phyloP scores from a whole-genome alignment of 2,329 filamentous ascomycete species.

The Fusarium equiseti region DNA sequence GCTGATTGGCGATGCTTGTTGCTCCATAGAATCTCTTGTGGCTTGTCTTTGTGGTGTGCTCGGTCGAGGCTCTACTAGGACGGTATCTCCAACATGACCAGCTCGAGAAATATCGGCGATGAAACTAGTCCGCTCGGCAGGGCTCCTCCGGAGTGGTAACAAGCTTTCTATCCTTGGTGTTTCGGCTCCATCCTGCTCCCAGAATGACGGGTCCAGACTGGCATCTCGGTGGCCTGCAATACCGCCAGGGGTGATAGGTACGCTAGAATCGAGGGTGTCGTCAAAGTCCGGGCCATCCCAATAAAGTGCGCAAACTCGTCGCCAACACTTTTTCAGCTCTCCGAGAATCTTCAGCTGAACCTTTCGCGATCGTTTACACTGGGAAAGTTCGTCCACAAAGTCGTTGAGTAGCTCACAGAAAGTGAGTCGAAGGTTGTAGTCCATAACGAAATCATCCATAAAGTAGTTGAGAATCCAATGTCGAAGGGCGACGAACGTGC shows the following conservation, averaged over 20 bases:
- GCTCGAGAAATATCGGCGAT: conserved; percentile 61
- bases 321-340: conserved; percentile 98
- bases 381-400: conserved; percentile 67
- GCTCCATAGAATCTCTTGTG: conserved; percentile 38
- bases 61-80: conserved; percentile 59
- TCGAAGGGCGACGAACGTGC: conserved; percentile 92
- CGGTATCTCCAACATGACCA: conserved; percentile 61
- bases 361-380: conserved; percentile 59
- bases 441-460: conserved; percentile 88
- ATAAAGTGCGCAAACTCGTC: conserved; percentile 86
- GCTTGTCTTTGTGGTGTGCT: conserved; percentile 60
- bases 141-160: conserved; percentile 47
- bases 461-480: conserved; percentile 99
- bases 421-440: conserved; percentile 77
- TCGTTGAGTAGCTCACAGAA: conserved; percentile 87
- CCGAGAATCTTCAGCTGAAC: conserved; percentile 85
- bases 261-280: conserved; percentile 70
- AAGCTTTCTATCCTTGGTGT: conserved; percentile 60
- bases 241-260: conserved; percentile 82
- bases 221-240: conserved; percentile 71
- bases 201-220: conserved; percentile 66
- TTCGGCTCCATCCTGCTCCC: conserved; percentile 60
- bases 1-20: conserved; percentile 64
- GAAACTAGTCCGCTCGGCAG: conserved; percentile 54
- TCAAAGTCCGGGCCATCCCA: conserved; percentile 83